Percentiles rank a stretch among this genome's conserved stretches.
These are phyloP conservation scores for Monosporascus sp. DNA, from an alignment of 2,329 filamentous ascomycete species.

Conservation along the genomic window DNA sequence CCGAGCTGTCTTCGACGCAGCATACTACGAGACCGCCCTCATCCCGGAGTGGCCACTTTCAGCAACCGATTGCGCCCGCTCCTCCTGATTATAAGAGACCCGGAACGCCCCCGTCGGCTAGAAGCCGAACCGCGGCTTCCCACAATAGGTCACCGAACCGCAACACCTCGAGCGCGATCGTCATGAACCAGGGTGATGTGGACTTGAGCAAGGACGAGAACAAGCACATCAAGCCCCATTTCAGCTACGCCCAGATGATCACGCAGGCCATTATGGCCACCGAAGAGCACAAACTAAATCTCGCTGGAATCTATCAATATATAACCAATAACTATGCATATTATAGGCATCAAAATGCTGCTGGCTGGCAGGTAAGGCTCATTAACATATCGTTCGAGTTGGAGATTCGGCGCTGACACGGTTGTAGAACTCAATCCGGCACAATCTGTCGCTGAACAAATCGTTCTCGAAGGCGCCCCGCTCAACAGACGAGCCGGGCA, in stretches of 20 bases:
- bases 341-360: conserved; percentile 70
- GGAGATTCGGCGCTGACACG: conserved; percentile 16
- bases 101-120: conserved; percentile 52
- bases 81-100: conserved; percentile 56
- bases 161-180: conserved; percentile 33
- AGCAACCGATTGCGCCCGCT: conserved; percentile 51
- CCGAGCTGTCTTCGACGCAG: conserved; percentile 19
- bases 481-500: conserved; percentile 90
- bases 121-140: conserved; percentile 26
- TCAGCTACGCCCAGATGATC: conserved; percentile 95
- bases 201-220: conserved; percentile 79
- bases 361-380: conserved; percentile 78
- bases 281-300: conserved; percentile 78
- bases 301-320: conserved; percentile 89
- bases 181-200: conserved; percentile 51
- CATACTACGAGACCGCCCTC: conserved; percentile 13
- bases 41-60: conserved; percentile 23
- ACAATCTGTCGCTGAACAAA: conserved; percentile 93
- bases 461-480: conserved; percentile 90
- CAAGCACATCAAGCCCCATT: conserved; percentile 89
- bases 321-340: conserved; percentile 91
- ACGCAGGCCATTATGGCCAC: conserved; percentile 91
- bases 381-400: background rate
- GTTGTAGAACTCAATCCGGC: conserved; percentile 81
- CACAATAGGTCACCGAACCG: conserved; percentile 34